These are phyloP conservation scores for Eucalyptus regnans DNA, from an alignment of 345 rosid genomes.

Conservation along the genomic window DNA sequence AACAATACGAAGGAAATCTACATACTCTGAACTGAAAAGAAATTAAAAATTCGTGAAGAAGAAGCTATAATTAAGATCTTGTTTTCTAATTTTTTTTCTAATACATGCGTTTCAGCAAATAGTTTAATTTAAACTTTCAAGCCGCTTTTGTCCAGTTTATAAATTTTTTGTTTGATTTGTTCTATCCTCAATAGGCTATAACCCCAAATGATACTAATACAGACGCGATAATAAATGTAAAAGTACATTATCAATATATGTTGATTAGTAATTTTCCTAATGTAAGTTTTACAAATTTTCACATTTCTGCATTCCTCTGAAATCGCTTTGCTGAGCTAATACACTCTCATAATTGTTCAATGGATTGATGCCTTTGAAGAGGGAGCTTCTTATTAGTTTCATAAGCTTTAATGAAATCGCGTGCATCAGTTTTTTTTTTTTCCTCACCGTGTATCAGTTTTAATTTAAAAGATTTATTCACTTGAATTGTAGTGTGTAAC, in stretches of 20 bases:
- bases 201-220: not conserved
- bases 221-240: not conserved
- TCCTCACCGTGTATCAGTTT: not conserved
- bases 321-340: not conserved
- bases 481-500: not conserved
- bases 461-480: not conserved
- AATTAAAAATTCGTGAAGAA: not conserved
- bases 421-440: not conserved
- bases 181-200: not conserved
- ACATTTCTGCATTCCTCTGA: not conserved
- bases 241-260: not conserved
- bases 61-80: not conserved
- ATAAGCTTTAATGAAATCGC: not conserved
- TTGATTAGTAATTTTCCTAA: not conserved
- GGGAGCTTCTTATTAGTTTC: not conserved
- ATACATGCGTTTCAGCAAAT: not conserved
- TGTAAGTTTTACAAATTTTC: not conserved
- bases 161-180: not conserved
- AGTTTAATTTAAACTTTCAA: too few species aligned
- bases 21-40: not conserved
- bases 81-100: not conserved
- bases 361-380: not conserved
- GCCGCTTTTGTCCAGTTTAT: not conserved
- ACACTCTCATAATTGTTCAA: not conserved
- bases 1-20: not conserved